Base-by-base conservation (phyloP, 1,139 yeast species). In the Hemisphaericaspora subhashii region DNA sequence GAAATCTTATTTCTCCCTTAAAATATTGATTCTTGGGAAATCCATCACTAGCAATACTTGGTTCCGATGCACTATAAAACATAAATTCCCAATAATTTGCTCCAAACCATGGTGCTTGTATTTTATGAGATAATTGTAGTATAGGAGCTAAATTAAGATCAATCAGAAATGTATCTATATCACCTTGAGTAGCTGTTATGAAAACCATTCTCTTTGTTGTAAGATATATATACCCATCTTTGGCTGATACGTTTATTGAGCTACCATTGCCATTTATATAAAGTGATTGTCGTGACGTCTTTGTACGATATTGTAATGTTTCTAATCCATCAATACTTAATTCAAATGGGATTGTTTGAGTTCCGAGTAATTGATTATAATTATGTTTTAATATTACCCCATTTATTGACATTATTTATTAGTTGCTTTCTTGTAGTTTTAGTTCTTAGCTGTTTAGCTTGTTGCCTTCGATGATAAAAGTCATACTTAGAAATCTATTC, bases 101-200 rank as follows among this genome's bases (percentile, higher is more conserved):
- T 0, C 82, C 82, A 51, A 76, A 72, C 80, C 79, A 75, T 1
- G 81, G 81, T 14, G 77, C 64, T 39, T 68, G 64, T 35, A 75
- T 47, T 38, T 64, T 59, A 50, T 72, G 74, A 0, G 70, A 57
- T 26, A 64, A 55, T 36, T 58, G 65, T 15, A 64, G 39, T 10
- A 37, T 30, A 1, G 60, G 52, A 5, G 56, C 48, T 22, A 46
- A 37, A 5, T 42, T 43, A 31, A 70, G 50, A 30, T 63, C 67
- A 9, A 71, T 42, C 53, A 54, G 59, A 47, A 72, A 71, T 2
- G 65, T 51, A 9, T 57, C 54, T 5, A 72, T 53, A 43, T 72
- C 77, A 1, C 77, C 77, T 40, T 63, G 65, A 1, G 63, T 52
- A 0, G 54, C 66, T 0, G 75, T 69, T 5, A 70, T 48, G 44